A percentile compares a stretch with the other conserved stretches of the same genome.
Conservation (phyloP, 2,329 filamentous ascomycete species). For the Penicillium olsonii region DNA sequence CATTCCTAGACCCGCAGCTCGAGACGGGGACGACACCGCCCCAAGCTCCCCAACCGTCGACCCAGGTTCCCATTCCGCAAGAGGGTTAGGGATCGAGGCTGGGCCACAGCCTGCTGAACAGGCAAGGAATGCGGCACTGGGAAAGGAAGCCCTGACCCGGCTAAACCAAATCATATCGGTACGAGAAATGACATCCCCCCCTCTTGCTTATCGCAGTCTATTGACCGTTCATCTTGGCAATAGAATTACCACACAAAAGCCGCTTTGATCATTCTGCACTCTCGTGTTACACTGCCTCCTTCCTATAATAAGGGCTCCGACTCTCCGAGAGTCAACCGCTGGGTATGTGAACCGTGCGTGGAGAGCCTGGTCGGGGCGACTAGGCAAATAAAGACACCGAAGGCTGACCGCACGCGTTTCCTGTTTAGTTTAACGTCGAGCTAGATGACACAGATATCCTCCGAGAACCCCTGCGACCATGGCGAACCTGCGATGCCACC, state of each 20-base stretch:
- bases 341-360: slow-evolving; percentile 61
- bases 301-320: slow-evolving; percentile 58
- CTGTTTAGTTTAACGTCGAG: slow-evolving; percentile 84
- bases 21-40: slow-evolving; percentile 64
- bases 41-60: slow-evolving; percentile 57
- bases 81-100: slow-evolving; percentile 53
- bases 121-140: slow-evolving; percentile 52
- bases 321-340: slow-evolving; percentile 74
- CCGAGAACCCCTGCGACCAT: slow-evolving; percentile 74
- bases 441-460: slow-evolving; percentile 91
- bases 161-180: slow-evolving; percentile 94
- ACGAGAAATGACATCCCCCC: slow-evolving; percentile 24
- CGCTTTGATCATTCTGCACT: slow-evolving; percentile 78
- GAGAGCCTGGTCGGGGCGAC: not conserved
- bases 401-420: slow-evolving; percentile 1
- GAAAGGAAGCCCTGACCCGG: slow-evolving; percentile 71
- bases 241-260: slow-evolving; percentile 93
- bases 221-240: slow-evolving; percentile 23
- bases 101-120: slow-evolving; percentile 46
- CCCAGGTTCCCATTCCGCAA: slow-evolving; percentile 51
- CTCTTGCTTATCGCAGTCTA: slow-evolving; percentile 6
- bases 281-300: slow-evolving; percentile 70
- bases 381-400: not conserved
- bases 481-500: slow-evolving; percentile 77
- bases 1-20: slow-evolving; percentile 68